Conservation (phyloP, 1,284 basidiomycete species). For the Trichosporon asahii region DNA sequence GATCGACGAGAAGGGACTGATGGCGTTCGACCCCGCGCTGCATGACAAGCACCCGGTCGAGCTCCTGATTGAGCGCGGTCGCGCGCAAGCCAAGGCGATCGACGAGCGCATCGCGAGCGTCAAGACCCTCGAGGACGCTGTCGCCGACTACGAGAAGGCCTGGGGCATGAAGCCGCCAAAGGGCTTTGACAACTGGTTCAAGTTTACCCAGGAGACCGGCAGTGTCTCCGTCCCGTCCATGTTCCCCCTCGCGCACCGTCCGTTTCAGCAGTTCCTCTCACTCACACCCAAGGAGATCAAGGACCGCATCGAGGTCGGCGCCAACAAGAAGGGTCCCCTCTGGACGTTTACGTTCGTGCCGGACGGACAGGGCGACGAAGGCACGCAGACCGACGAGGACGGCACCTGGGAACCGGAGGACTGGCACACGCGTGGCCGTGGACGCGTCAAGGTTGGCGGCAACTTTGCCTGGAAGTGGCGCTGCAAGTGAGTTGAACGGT, state of each 20-base stretch:
- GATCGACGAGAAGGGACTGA: constrained; percentile 23
- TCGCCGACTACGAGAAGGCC: constrained; percentile 34
- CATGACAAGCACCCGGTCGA: constrained; percentile 38
- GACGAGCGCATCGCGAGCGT: constrained; percentile 29
- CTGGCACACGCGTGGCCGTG: constrained; percentile 29
- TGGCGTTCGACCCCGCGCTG: constrained; percentile 16
- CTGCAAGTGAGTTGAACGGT: constrained; percentile 36
- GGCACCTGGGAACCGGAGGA: constrained; percentile 26
- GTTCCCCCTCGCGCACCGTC: constrained; percentile 36
- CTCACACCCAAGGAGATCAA: constrained; percentile 32
- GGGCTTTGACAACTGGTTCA: constrained; percentile 45
- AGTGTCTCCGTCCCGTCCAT: constrained; percentile 31
- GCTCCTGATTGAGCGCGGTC: constrained; percentile 35
- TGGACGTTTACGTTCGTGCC: constrained; percentile 40
- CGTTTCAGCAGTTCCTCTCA: constrained; percentile 39
- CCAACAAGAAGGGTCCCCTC: constrained; percentile 17
- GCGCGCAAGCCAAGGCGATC: constrained; percentile 25
- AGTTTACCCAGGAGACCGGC: constrained; percentile 30
- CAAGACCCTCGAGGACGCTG: constrained; percentile 32
- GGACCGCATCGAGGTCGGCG: constrained; percentile 25
- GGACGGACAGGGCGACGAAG: constrained; percentile 38
- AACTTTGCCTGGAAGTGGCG: constrained; percentile 33
- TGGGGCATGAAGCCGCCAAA: constrained; percentile 41
- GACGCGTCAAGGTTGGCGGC: constrained; percentile 34
- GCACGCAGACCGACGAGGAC: constrained; percentile 32